Conservation (phyloP, 2,329 filamentous ascomycete genomes). For the Sporothrix pseudoabietina region DNA sequence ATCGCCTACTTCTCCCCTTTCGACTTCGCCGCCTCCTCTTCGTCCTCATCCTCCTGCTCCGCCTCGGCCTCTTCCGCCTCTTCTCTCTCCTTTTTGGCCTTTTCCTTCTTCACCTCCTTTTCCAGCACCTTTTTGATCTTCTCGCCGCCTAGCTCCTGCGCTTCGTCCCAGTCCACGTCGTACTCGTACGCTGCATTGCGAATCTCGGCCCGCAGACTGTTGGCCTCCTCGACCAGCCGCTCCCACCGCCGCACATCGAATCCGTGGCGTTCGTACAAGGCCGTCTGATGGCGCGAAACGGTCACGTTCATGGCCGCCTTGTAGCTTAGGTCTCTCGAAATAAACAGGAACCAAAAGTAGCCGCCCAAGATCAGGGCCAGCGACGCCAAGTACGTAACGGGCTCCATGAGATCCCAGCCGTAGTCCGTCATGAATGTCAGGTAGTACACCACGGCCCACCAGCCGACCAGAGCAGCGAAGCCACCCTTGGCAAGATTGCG, state of each 20-base stretch:
- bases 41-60: slow-evolving; percentile 37
- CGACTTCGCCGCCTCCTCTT: slow-evolving; percentile 3
- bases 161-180: slow-evolving; percentile 87
- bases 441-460: slow-evolving; percentile 83
- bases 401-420: slow-evolving; percentile 91
- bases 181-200: slow-evolving; percentile 81
- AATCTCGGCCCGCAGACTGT: slow-evolving; percentile 75
- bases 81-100: slow-evolving; percentile 47
- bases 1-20: not conserved
- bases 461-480: slow-evolving; percentile 70
- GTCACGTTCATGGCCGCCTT: slow-evolving; percentile 85
- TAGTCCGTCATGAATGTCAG: slow-evolving; percentile 71
- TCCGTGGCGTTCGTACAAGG: slow-evolving; percentile 72
- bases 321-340: slow-evolving; percentile 87
- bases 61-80: slow-evolving; percentile 45
- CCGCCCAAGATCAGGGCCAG: slow-evolving; percentile 83
- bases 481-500: slow-evolving; percentile 79
- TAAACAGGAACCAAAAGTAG: slow-evolving; percentile 92
- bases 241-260: slow-evolving; percentile 82
- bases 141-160: slow-evolving; percentile 69
- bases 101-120: slow-evolving; percentile 48
- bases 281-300: slow-evolving; percentile 73
- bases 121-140: slow-evolving; percentile 62
- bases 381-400: slow-evolving; percentile 86
- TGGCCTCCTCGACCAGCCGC: slow-evolving; percentile 74